Evolutionary conservation across 2,329 filamentous ascomycete species (phyloP).

Genomic region (Chaetomium globosum): DNA sequence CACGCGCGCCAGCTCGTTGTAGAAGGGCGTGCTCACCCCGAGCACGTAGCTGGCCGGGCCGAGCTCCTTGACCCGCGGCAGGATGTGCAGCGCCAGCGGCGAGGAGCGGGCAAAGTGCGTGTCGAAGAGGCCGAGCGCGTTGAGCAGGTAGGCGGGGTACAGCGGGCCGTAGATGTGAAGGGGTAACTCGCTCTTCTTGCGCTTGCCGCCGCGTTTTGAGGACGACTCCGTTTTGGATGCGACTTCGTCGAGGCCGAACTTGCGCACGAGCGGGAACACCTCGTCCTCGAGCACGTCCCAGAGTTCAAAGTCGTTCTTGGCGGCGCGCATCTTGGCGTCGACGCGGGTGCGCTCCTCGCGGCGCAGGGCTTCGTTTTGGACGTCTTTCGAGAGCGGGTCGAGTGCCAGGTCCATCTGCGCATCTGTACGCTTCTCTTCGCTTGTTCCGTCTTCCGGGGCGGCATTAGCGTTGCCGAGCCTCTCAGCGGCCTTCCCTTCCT

Average conservation of each 20-base stretch:
- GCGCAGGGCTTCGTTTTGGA: slow-evolving; percentile 48
- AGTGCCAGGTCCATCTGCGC: slow-evolving; percentile 28
- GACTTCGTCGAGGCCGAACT: slow-evolving; percentile 54
- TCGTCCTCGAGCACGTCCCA: slow-evolving; percentile 69
- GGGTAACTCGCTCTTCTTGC: slow-evolving; percentile 42
- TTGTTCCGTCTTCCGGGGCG: slow-evolving; percentile 34
- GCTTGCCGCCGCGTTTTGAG: slow-evolving; percentile 20
- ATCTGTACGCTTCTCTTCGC: slow-evolving; percentile 29
- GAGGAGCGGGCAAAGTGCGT: slow-evolving; percentile 61
- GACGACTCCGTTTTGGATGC: slow-evolving; percentile 13
- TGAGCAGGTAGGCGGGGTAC: slow-evolving; percentile 63
- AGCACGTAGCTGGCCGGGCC: slow-evolving; percentile 72
- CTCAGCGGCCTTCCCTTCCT: slow-evolving; percentile 31
- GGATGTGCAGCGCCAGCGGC: slow-evolving; percentile 59
- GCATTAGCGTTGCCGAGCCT: not conserved
- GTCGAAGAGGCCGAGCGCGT: slow-evolving; percentile 60
- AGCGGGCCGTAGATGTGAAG: slow-evolving; percentile 65
- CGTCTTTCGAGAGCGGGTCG: slow-evolving; percentile 37
- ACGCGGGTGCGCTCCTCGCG: slow-evolving; percentile 56
- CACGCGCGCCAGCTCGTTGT: slow-evolving; percentile 65
- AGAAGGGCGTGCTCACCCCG: slow-evolving; percentile 69
- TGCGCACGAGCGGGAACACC: slow-evolving; percentile 63
- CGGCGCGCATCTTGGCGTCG: slow-evolving; percentile 55
- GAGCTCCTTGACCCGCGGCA: slow-evolving; percentile 68
- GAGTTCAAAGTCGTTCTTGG: slow-evolving; percentile 63